Evolutionary conservation across 1,284 basidiomycete species (phyloP), one percentile per base, ranked within the genome.

Genomic region (Boletus sp.): DNA sequence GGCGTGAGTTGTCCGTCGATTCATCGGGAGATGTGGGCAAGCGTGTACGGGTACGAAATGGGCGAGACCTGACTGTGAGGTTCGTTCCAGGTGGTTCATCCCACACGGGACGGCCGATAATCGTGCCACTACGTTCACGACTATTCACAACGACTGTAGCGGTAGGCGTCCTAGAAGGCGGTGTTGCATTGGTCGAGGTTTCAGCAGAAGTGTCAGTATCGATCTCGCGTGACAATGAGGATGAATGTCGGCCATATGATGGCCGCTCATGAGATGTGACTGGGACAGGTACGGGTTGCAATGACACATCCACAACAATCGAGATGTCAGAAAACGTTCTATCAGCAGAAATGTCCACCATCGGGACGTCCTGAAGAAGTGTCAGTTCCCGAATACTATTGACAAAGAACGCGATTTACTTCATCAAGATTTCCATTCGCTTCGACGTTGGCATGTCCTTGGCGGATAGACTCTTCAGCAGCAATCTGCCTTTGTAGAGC

Each of bases 51-150:
- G 64, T 44, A 41, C 64, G 66, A 48, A 61, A 66, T 39, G 66
- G 58, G 37, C 68, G 67, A 42, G 65, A 58, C 39, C 57, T 68
- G 57, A 59, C 51, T 45, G 55, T 57, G 41, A 59, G 46, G 16
- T 62, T 54, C n/a, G 55, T 36, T n/a, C 56, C 29, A 8, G 46
- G 55, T 17, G 57, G 67, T 16, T 68, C 69, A 53, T 84, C 81
- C 82, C 82, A 84, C 10, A 76, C 61, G 0, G 80, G 75, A 8
- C 81, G 78, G 10, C 76, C 85, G 46, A 88, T 80, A 49, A 88
- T 75, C 0, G 87, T 89, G 5, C 84, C 84, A 54, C 84, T 86
- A 30, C 87, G 78, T 57, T 88, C 85, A 23, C 87, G 73, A 34
- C 73, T 59, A 7, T 70, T 70, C 4, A 81, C 72, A 13, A 81